These are phyloP conservation scores for Lentithecium fluviatile DNA, from an alignment of 495 filamentous ascomycete species.

Conservation along the genomic window DNA sequence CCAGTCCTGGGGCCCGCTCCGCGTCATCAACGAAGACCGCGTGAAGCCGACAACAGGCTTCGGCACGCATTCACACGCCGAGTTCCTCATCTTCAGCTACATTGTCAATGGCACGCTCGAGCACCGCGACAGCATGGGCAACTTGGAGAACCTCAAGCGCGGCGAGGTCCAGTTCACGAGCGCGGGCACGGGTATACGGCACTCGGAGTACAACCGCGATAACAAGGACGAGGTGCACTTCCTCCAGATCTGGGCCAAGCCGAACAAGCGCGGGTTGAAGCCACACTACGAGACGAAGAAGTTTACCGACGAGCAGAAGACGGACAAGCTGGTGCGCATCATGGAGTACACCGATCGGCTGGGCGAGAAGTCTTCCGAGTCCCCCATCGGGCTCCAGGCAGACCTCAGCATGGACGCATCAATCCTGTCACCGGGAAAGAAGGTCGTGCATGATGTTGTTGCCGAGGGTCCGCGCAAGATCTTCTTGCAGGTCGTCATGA, in stretches of 20 bases:
- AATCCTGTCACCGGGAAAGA: constrained; percentile 50
- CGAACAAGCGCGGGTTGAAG: constrained; percentile 64
- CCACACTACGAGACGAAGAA: constrained; percentile 69
- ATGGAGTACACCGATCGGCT: constrained; percentile 67
- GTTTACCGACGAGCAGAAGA: constrained; percentile 67
- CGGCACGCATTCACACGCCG: constrained; percentile 75
- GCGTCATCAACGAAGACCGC: constrained; percentile 82
- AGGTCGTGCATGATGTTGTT: constrained; percentile 54
- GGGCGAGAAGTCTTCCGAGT: constrained; percentile 45
- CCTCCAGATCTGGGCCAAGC: constrained; percentile 77
- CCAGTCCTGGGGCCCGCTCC: constrained; percentile 64
- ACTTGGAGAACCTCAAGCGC: constrained; percentile 69
- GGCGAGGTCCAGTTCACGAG: constrained; percentile 84
- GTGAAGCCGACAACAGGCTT: constrained; percentile 67
- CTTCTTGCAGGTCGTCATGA: constrained; percentile 75
- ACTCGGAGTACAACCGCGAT: constrained; percentile 73
- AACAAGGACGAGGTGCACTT: constrained; percentile 66
- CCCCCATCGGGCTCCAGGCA: constrained; percentile 75
- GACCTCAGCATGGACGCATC: constrained; percentile 76
- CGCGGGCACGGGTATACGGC: constrained; percentile 72
- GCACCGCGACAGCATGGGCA: constrained; percentile 74
- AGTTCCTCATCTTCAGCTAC: constrained; percentile 84
- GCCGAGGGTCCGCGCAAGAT: constrained; percentile 66
- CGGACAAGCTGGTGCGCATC: constrained; percentile 64
- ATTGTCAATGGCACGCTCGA: constrained; percentile 76